A percentile compares a stretch with the other conserved stretches of the same genome.
Evolutionary conservation across 768 basidiomycete genomes (phyloP).

Genomic region (Suillus decipiens): DNA sequence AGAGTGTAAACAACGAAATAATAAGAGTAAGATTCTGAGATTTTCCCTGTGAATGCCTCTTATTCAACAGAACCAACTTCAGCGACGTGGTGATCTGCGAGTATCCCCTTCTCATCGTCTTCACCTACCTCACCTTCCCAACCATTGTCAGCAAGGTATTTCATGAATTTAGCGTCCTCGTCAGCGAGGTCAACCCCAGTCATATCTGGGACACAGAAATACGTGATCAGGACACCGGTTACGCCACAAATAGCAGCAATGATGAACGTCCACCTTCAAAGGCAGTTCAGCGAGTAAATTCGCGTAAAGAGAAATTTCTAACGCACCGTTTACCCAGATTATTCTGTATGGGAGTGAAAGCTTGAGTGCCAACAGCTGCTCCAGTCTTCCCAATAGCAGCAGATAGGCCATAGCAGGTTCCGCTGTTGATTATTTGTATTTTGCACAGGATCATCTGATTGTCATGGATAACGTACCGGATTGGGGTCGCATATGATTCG

Average conservation of each 20-base stretch:
- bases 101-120: constrained; percentile 40
- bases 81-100: constrained; percentile 18
- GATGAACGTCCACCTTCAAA: constrained; percentile 62
- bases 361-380: constrained; percentile 71
- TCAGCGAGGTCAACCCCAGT: constrained; percentile 66
- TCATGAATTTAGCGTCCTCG: constrained; percentile 63
- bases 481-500: constrained; percentile 68
- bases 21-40: no score
- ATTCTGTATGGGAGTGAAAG: constrained; percentile 66
- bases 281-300: constrained; percentile 1
- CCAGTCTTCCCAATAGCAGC: constrained; percentile 72
- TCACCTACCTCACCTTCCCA: constrained; percentile 69
- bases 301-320: constrained; percentile 4
- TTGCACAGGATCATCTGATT: not conserved
- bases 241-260: constrained; percentile 70
- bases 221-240: constrained; percentile 62
- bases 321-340: constrained; percentile 65
- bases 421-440: constrained; percentile 35
- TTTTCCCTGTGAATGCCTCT: no score
- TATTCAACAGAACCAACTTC: constrained; percentile 20
- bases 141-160: constrained; percentile 60
- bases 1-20: no score
- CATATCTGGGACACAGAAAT: constrained; percentile 69
- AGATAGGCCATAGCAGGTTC: constrained; percentile 69
- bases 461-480: constrained; percentile 42